Conservation (phyloP, 129 eudicot species). For the Tagetes erecta region DNA sequence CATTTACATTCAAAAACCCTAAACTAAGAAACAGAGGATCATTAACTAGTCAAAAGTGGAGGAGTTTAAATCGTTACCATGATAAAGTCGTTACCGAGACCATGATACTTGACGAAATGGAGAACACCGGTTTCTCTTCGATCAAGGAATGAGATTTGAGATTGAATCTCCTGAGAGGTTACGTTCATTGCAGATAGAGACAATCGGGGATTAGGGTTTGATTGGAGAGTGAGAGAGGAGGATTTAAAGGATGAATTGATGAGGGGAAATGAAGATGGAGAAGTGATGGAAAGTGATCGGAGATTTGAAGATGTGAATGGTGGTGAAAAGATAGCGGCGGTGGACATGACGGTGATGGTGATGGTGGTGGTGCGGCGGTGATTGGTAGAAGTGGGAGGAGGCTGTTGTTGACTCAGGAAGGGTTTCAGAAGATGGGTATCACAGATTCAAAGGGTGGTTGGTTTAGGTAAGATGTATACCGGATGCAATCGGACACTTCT, state of each 20-base stretch:
- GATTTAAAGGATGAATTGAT: slow-evolving; percentile 8
- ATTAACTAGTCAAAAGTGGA: neutral
- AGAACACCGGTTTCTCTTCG: slow-evolving; percentile 53
- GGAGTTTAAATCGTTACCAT: slow-evolving; percentile 44
- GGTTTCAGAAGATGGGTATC: no score
- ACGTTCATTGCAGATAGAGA: slow-evolving; percentile 45
- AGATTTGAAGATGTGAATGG: slow-evolving; percentile 28
- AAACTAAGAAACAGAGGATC: neutral
- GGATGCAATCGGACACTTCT: no score
- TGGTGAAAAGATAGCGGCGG: slow-evolving; percentile 31
- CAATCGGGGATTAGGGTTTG: slow-evolving; percentile 20
- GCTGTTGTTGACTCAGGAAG: no score
- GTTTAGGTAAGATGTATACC: no score
- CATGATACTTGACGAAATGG: slow-evolving; percentile 94
- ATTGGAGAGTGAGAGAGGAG: slow-evolving; percentile 20
- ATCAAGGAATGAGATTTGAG: slow-evolving; percentile 61
- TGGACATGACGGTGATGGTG: slow-evolving; percentile 37
- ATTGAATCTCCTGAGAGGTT: slow-evolving; percentile 36
- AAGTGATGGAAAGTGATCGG: slow-evolving; percentile 27
- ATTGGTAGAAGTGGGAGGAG: no score
- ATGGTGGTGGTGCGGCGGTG: slow-evolving; percentile 17
- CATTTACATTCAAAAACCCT: neutral
- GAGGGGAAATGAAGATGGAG: slow-evolving; percentile 21
- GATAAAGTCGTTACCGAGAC: slow-evolving; percentile 93
- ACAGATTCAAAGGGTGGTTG: no score